These are phyloP conservation scores for Inonotus obliquus DNA, from an alignment of 1,284 basidiomycete species.

Conservation along the genomic window DNA sequence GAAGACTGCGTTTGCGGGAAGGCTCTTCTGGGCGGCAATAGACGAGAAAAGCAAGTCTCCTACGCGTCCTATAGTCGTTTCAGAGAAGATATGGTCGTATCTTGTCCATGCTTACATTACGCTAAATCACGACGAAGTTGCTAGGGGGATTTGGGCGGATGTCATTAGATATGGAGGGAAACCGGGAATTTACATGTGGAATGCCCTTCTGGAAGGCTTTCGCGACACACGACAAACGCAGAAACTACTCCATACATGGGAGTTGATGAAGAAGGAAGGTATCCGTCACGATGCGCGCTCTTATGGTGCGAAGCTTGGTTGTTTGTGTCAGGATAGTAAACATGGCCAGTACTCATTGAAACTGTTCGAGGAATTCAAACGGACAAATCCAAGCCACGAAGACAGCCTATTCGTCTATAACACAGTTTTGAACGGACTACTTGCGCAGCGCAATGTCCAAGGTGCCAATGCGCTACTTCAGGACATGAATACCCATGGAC, in stretches of 20 bases:
- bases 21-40: slow-evolving; percentile 42
- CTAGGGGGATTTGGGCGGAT: slow-evolving; percentile 59
- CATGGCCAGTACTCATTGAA: slow-evolving; percentile 42
- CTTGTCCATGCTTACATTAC: slow-evolving; percentile 59
- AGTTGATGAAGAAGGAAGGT: slow-evolving; percentile 48
- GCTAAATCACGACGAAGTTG: slow-evolving; percentile 48
- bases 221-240: slow-evolving; percentile 41
- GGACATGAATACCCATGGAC: slow-evolving; percentile 45
- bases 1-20: slow-evolving; percentile 44
- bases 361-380: slow-evolving; percentile 48
- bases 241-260: slow-evolving; percentile 52
- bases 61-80: slow-evolving; percentile 43
- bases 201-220: slow-evolving; percentile 58
- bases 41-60: slow-evolving; percentile 31
- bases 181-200: slow-evolving; percentile 55
- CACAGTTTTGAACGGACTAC: slow-evolving; percentile 57
- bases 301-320: slow-evolving; percentile 58
- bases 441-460: slow-evolving; percentile 37
- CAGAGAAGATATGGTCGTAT: slow-evolving; percentile 52
- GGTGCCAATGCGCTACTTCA: slow-evolving; percentile 46
- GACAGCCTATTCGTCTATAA: slow-evolving; percentile 50
- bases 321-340: slow-evolving; percentile 43
- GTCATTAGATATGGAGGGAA: slow-evolving; percentile 44
- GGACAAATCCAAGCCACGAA: slow-evolving; percentile 25
- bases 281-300: slow-evolving; percentile 49